Evolutionary conservation across 2,329 filamentous ascomycete genomes (phyloP), one percentile per base, ranked within the genome.

Genomic region (Didymella arachidicola): DNA sequence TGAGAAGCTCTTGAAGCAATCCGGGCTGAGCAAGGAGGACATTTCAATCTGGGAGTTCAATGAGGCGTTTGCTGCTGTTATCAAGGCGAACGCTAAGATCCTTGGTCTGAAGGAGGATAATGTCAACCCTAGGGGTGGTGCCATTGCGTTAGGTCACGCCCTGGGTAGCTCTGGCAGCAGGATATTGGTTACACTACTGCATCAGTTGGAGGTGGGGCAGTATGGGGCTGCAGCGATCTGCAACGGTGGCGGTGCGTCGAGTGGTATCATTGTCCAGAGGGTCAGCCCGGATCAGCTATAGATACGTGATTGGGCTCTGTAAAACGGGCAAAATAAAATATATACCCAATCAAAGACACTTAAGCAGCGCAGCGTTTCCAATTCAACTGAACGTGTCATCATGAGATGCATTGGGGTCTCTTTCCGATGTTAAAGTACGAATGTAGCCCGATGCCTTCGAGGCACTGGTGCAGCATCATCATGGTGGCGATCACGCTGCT

Each of bases 41-140:
- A 92, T 99, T 44, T 89, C 94, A 5, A 82, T 97, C 22, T 98
- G 95, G 94, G 95, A 98, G 77, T 97, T 99, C 79, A 99, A 99
- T 78, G 95, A 99, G 80, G 95, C 95, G 0, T 99, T 99, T 75
- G 94, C 95, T 27, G 92, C 91, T 4, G 93, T 97, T 29, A 95
- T 97, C 78, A 93, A 95, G 75, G 93, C 94, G 41, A 97, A 98
- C 73, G 89, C 92, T 71, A 93, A 96, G 89, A 93, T 96, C 62
- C 85, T 97, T 32, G 91, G 90, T 42, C 85, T 97, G 2, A 85
- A 93, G 64, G 83, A 86, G 45, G 91, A 91, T 39, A 89, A 87
- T 34, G 91, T 97, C 42, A 97, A 98, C 78, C 89, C 89, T 45
- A 84, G 96, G 2, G 94, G 94, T 54, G 94, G 94, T 60, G 94